These are phyloP conservation scores for Oxytropis ochrocephala DNA, from an alignment of 306 rosid species.

Conservation along the genomic window DNA sequence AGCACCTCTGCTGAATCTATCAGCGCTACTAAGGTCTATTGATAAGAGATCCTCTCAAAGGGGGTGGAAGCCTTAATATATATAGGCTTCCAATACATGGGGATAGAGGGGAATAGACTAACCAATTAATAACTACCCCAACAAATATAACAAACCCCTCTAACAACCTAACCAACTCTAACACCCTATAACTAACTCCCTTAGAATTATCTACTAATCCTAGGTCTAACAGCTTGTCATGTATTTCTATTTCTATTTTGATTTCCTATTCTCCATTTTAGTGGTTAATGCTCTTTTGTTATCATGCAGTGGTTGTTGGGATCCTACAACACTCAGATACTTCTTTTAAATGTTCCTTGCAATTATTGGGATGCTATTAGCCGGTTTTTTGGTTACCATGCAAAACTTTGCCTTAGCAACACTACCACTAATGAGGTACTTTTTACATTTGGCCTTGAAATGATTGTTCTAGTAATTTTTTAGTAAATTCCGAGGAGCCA, in stretches of 20 bases:
- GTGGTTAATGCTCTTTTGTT: conserved; percentile 15
- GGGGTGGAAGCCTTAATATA: too few species aligned
- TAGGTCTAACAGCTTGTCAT: too few species aligned
- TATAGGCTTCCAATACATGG: too few species aligned
- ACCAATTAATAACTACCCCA: too few species aligned
- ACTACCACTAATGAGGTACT: conserved; percentile 89
- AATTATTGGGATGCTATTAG: conserved; percentile 60
- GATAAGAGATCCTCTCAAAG: too few species aligned
- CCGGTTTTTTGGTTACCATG: conserved; percentile 65
- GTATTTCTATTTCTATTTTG: background rate
- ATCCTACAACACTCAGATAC: conserved; percentile 81
- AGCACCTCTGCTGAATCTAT: too few species aligned
- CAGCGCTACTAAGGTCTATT: too few species aligned
- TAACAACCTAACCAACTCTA: too few species aligned
- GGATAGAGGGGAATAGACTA: too few species aligned
- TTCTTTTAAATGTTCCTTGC: conserved; percentile 77
- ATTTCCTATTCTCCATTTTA: background rate
- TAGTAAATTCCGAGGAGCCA: background rate
- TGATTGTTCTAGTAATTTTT: background rate
- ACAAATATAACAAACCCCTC: too few species aligned
- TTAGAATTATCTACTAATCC: too few species aligned
- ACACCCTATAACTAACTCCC: too few species aligned
- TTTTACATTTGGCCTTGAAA: conserved; percentile 10
- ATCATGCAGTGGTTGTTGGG: conserved; percentile 75
- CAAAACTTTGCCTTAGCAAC: conserved; percentile 79